Percentiles rank a stretch among this genome's conserved stretches.
Conservation (phyloP, 345 rosid species). For the Garcia nutans region DNA sequence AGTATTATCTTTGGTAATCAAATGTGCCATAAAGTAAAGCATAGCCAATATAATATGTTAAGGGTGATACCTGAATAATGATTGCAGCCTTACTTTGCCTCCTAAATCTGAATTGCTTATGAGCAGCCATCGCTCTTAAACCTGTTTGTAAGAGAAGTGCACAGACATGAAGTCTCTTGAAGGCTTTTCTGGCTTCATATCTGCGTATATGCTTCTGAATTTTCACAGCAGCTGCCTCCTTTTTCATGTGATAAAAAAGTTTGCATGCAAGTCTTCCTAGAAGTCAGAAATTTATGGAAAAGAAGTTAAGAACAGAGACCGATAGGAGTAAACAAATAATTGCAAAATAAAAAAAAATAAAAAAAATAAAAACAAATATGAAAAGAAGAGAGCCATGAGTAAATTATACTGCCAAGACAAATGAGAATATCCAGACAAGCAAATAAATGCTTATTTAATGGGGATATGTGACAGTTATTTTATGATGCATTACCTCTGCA, state of each 20-base stretch:
- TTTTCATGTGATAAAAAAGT: conserved; percentile 39
- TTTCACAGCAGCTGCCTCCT: conserved; percentile 65
- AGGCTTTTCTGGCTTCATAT: conserved; percentile 48
- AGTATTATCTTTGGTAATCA: background rate
- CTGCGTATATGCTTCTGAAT: conserved; percentile 63
- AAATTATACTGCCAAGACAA: background rate
- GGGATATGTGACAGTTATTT: background rate
- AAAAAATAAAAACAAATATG: no score
- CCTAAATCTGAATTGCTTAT: conserved; percentile 57
- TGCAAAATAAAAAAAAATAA: background rate
- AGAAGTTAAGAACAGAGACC: conserved; percentile 2
- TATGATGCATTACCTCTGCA: conserved; percentile 59
- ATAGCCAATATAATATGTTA: background rate
- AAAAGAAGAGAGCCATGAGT: background rate
- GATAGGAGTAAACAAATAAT: background rate
- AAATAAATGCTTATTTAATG: background rate
- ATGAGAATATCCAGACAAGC: background rate
- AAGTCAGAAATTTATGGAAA: conserved; percentile 11
- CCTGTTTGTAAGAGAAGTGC: conserved; percentile 62
- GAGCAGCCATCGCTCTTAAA: conserved; percentile 66
- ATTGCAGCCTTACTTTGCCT: conserved; percentile 66
- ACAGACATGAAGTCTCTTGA: conserved; percentile 49
- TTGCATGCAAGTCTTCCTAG: conserved; percentile 69
- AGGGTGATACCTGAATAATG: conserved; percentile 51
- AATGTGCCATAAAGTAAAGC: background rate